These are phyloP conservation scores for Sanghuangporus baumii DNA, from an alignment of 1,284 basidiomycete genomes.

Conservation along the genomic window DNA sequence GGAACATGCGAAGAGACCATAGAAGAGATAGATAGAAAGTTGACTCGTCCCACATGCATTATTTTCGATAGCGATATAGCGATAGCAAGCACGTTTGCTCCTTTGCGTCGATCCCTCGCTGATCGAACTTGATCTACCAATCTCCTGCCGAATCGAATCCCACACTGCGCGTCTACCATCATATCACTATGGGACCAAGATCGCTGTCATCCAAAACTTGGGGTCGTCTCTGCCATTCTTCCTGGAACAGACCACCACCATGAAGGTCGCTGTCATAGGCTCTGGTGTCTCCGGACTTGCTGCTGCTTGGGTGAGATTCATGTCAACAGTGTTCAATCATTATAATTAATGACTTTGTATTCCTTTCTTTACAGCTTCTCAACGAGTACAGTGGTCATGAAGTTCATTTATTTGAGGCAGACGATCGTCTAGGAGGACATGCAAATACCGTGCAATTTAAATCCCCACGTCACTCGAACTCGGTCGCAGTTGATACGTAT, in stretches of 20 bases:
- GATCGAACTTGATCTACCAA: background rate
- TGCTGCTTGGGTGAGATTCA: conserved; percentile 64
- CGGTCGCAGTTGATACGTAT: conserved; percentile 65
- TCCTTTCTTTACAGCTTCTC: conserved; percentile 38
- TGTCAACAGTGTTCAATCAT: background rate
- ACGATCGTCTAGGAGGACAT: conserved; percentile 68
- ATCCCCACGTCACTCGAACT: conserved; percentile 32
- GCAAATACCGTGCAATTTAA: conserved; percentile 68
- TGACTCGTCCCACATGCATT: too few relatives aligned
- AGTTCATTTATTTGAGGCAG: conserved; percentile 76
- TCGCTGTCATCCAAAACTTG: background rate
- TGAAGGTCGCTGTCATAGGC: conserved; percentile 76
- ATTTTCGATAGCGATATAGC: too few relatives aligned
- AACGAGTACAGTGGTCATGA: conserved; percentile 78
- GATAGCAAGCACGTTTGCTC: too few relatives aligned
- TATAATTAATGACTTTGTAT: background rate
- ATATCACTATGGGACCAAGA: background rate
- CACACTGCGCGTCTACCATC: background rate
- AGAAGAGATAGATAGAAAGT: too few relatives aligned
- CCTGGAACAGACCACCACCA: conserved; percentile 21
- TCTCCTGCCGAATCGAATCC: background rate
- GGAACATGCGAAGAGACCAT: too few relatives aligned
- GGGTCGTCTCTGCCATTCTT: background rate
- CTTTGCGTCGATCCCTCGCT: background rate
- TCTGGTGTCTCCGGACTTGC: conserved; percentile 75